phyloP scores from a whole-genome alignment of 495 filamentous ascomycete genomes.

The Talaromyces proteolyticus region DNA sequence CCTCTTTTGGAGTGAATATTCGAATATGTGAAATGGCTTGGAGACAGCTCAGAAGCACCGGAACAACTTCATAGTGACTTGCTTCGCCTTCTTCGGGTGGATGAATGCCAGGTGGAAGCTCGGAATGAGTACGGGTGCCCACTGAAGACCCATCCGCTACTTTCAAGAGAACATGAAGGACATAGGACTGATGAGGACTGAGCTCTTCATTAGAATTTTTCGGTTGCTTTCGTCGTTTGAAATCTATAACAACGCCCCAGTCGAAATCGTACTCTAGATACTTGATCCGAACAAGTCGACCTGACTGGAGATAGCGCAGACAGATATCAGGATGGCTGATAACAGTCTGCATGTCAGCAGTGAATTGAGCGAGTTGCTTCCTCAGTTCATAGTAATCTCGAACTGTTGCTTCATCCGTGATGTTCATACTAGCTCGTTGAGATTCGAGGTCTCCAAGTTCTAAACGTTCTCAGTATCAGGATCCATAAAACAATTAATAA shows the following conservation, averaged over 20 bases:
- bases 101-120: constrained; percentile 56
- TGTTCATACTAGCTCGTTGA: constrained; percentile 62
- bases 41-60: constrained; percentile 77
- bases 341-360: constrained; percentile 78
- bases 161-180: constrained; percentile 77
- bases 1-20: constrained; percentile 71
- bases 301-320: constrained; percentile 71
- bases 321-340: constrained; percentile 86
- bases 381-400: constrained; percentile 88
- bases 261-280: constrained; percentile 77
- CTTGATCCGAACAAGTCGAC: constrained; percentile 78
- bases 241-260: constrained; percentile 83
- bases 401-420: constrained; percentile 78
- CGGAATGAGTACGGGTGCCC: constrained; percentile 51
- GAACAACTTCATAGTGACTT: constrained; percentile 75
- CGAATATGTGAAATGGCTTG: constrained; percentile 71
- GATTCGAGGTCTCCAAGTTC: constrained; percentile 70
- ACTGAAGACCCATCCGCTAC: constrained; percentile 55
- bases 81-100: constrained; percentile 62
- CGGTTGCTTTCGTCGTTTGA: constrained; percentile 50
- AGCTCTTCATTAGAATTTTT: constrained; percentile 60
- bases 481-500: not conserved
- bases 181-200: constrained; percentile 63
- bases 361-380: constrained; percentile 73
- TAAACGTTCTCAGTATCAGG: constrained; percentile 22